Conservation (phyloP, 2,329 filamentous ascomycete genomes). For the Nemania serpens region DNA sequence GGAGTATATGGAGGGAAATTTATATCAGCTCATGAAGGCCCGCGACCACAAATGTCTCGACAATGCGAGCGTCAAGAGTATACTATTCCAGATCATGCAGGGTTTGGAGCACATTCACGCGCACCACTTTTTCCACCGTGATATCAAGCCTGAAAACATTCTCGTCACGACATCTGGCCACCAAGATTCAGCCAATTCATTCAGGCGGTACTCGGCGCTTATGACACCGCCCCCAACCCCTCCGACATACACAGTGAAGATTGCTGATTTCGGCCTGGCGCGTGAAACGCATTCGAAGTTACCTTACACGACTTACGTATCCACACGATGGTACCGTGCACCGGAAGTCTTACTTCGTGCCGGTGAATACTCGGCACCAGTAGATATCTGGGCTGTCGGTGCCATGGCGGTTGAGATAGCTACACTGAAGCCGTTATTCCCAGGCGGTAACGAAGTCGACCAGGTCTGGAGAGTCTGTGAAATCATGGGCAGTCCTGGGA, state of each 20-base stretch:
- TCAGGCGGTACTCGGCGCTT: constrained; percentile 88
- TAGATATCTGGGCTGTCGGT: constrained; percentile 98
- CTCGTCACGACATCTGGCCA: constrained; percentile 89
- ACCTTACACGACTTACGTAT: constrained; percentile 98
- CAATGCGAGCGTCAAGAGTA: constrained; percentile 91
- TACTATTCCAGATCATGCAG: constrained; percentile 94
- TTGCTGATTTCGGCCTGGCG: constrained; percentile 97
- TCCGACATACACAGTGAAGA: constrained; percentile 93
- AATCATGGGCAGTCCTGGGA: constrained; percentile 98
- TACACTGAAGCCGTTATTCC: constrained; percentile 94
- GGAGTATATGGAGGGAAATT: constrained; percentile 99
- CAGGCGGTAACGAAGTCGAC: constrained; percentile 96
- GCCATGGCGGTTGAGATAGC: constrained; percentile 99
- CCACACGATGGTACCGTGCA: constrained; percentile 96
- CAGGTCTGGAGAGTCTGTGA: constrained; percentile 99
- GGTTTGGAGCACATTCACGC: constrained; percentile 97
- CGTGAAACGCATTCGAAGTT: constrained; percentile 95
- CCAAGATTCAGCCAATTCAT: constrained; percentile 80
- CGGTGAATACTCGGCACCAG: constrained; percentile 94
- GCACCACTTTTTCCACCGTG: constrained; percentile 96
- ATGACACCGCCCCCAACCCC: constrained; percentile 95
- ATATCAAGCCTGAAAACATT: constrained; percentile 99
- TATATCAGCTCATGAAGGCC: constrained; percentile 99
- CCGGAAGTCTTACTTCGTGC: constrained; percentile 92
- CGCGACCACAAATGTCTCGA: constrained; percentile 94